Percentiles rank a stretch among this genome's conserved stretches.
Conservation (phyloP, 1,284 basidiomycete species). For the Tausonia pullulans region DNA sequence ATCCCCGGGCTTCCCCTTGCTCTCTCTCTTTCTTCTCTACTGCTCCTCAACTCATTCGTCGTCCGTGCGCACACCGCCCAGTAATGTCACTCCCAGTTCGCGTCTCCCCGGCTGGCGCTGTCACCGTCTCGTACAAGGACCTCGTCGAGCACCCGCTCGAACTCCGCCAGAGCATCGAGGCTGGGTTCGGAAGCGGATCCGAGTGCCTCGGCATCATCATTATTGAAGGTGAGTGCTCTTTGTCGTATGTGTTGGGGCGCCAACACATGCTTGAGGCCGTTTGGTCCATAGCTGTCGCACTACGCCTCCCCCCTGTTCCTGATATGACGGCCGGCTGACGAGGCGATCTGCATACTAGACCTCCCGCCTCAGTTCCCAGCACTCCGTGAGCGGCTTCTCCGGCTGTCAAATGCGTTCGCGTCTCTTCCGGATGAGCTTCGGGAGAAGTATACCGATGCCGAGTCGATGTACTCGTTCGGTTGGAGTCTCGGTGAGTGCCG, state of each 20-base stretch:
- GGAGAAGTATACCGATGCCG: conserved; percentile 45
- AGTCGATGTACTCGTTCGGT: neutral
- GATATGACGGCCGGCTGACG: neutral
- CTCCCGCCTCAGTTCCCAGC: conserved; percentile 53
- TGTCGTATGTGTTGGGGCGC: neutral
- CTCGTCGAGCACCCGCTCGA: conserved; percentile 50
- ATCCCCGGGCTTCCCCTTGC: neutral
- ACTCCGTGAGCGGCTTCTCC: conserved; percentile 58
- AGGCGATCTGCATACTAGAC: conserved; percentile 37
- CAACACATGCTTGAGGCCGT: neutral
- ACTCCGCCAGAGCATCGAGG: conserved; percentile 47
- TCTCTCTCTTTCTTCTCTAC: neutral
- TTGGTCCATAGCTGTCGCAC: neutral
- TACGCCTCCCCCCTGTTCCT: neutral
- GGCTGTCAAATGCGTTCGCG: conserved; percentile 61
- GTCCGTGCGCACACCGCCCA: too few species aligned
- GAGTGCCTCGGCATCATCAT: conserved; percentile 68
- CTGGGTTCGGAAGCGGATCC: conserved; percentile 64
- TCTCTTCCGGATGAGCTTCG: conserved; percentile 50
- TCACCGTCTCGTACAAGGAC: conserved; percentile 49
- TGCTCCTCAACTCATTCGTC: neutral
- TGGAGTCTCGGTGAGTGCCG: neutral
- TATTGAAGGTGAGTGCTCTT: conserved; percentile 39
- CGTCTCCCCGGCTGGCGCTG: too few species aligned
- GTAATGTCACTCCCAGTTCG: too few species aligned